phyloP scores from a whole-genome alignment of 1,284 basidiomycete species.

The Leccinum solheimii region DNA sequence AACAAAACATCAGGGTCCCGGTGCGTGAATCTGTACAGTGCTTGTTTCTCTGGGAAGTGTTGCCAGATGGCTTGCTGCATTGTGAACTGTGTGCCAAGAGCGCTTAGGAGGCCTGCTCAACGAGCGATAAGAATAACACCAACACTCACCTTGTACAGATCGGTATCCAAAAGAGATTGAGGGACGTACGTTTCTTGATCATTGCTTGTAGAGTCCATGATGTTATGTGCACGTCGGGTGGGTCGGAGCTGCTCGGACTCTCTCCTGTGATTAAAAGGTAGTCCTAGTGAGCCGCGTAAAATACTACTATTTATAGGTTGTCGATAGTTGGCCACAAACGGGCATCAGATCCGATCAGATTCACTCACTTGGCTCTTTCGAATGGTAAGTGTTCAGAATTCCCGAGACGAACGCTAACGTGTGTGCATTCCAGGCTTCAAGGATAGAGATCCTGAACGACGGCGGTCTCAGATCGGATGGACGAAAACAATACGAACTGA shows the following conservation, averaged over 20 bases:
- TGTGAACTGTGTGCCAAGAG: conserved; percentile 61
- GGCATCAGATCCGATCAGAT: no score
- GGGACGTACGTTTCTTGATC: conserved; percentile 18
- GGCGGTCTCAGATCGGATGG: conserved; percentile 91
- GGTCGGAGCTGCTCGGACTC: neutral
- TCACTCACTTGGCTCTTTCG: neutral
- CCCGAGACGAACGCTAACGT: neutral
- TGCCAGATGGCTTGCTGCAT: conserved; percentile 94
- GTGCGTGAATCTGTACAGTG: conserved; percentile 81
- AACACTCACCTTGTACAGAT: conserved; percentile 84
- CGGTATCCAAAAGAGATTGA: conserved; percentile 85
- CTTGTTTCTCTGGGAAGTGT: conserved; percentile 73
- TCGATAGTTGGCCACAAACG: neutral
- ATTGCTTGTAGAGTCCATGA: conserved; percentile 15
- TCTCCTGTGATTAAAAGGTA: no score
- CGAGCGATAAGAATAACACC: neutral
- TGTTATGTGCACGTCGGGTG: neutral
- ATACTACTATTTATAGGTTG: neutral
- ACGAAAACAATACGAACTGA: conserved; percentile 85
- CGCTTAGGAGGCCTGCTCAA: neutral
- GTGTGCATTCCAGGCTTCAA: conserved; percentile 53
- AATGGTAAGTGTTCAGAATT: conserved; percentile 19
- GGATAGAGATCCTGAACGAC: conserved; percentile 88
- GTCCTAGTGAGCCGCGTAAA: no score
- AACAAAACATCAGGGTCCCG: conserved; percentile 75